Percentiles rank a stretch among this genome's conserved stretches.
phyloP scores from a whole-genome alignment of 1,284 basidiomycete species.

The Cutaneotrichosporon dermatis region DNA sequence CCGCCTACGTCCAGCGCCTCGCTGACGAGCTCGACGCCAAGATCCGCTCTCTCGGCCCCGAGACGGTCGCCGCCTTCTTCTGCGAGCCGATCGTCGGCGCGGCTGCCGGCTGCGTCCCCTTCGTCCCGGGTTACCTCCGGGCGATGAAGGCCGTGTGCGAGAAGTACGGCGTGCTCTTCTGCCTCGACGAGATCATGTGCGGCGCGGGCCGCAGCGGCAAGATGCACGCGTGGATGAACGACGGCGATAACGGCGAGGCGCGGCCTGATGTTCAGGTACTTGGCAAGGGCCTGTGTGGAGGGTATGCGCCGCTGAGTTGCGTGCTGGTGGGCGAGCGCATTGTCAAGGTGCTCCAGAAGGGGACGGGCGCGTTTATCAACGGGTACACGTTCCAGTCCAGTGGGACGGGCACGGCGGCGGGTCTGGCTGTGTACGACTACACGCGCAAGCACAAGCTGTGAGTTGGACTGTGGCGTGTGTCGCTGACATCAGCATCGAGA shows the following conservation, averaged over 20 bases:
- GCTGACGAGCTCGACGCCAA: conserved; percentile 74
- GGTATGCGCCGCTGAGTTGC: conserved; percentile 77
- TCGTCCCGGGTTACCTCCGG: conserved; percentile 41
- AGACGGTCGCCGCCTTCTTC: conserved; percentile 57
- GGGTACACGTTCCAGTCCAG: conserved; percentile 83
- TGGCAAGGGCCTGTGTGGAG: conserved; percentile 81
- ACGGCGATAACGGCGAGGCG: conserved; percentile 39
- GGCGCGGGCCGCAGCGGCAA: conserved; percentile 76
- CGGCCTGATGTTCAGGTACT: conserved; percentile 74
- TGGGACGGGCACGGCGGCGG: conserved; percentile 68
- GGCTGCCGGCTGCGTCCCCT: conserved; percentile 57
- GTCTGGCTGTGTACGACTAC: conserved; percentile 60
- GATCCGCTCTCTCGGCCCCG: conserved; percentile 69
- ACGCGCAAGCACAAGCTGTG: conserved; percentile 20
- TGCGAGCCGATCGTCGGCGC: conserved; percentile 62
- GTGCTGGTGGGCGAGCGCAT: conserved; percentile 67
- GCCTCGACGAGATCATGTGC: conserved; percentile 80
- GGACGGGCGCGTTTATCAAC: conserved; percentile 60
- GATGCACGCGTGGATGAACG: conserved; percentile 79
- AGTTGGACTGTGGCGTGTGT: neutral
- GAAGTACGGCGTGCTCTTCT: conserved; percentile 77
- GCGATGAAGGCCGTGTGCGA: conserved; percentile 83
- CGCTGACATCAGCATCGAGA: conserved; percentile 52
- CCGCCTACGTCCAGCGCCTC: conserved; percentile 68
- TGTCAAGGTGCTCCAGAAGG: conserved; percentile 61